These are phyloP conservation scores for Sporothrix luriei DNA, from an alignment of 2,329 filamentous ascomycete genomes.

Conservation along the genomic window DNA sequence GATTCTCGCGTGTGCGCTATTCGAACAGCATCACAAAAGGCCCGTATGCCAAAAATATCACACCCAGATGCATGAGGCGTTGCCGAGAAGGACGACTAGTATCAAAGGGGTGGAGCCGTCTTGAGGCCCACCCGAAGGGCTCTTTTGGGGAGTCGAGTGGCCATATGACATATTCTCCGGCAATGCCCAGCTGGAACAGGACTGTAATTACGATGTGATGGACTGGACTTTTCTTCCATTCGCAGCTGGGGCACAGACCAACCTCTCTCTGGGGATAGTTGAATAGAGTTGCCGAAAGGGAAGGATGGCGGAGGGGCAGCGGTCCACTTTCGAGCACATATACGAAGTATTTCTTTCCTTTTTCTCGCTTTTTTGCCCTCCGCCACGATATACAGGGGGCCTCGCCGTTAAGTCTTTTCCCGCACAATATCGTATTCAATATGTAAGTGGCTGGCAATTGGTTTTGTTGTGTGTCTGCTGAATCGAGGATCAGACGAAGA, in stretches of 20 bases:
- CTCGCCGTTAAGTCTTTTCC: neutral
- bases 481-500: neutral
- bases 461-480: neutral
- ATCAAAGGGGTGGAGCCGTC: slow-evolving; percentile 12
- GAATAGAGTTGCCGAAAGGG: neutral
- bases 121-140: neutral
- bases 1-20: neutral
- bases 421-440: neutral
- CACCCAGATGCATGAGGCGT: neutral
- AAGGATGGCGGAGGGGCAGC: slow-evolving; percentile 24
- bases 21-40: neutral
- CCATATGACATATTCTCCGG: neutral
- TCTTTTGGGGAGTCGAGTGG: neutral
- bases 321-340: slow-evolving; percentile 15
- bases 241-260: slow-evolving; percentile 28
- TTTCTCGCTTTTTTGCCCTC: neutral
- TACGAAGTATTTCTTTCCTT: slow-evolving; percentile 24
- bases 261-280: neutral
- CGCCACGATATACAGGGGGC: neutral
- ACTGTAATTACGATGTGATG: neutral
- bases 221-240: neutral
- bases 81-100: neutral
- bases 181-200: neutral
- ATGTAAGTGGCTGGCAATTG: neutral
- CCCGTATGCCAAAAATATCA: neutral